Conservation (phyloP, 371 early-diverging fungal genomes). For the Mucor plumbeus region DNA sequence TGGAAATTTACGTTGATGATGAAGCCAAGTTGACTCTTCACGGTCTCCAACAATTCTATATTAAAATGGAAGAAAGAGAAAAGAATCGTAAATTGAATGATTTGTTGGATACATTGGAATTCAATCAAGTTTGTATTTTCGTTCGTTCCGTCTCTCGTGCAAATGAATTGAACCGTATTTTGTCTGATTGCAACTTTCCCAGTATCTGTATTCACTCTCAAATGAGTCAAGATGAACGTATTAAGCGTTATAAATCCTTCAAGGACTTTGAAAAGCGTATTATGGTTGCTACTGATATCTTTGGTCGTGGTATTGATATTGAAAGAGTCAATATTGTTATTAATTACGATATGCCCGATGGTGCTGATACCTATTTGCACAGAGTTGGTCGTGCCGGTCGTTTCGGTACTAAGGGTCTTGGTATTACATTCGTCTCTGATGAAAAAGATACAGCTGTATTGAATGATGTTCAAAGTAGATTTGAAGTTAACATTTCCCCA, state of each 20-base stretch:
- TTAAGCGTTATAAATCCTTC: slow-evolving; percentile 93
- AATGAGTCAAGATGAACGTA: slow-evolving; percentile 91
- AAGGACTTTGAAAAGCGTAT: slow-evolving; percentile 94
- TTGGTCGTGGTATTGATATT: slow-evolving; percentile 99
- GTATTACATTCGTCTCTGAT: slow-evolving; percentile 95
- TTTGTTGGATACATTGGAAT: slow-evolving; percentile 92
- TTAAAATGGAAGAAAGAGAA: slow-evolving; percentile 83
- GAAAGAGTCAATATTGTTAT: slow-evolving; percentile 99
- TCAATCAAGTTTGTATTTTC: slow-evolving; percentile 98
- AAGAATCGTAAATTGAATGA: slow-evolving; percentile 96
- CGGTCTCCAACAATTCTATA: slow-evolving; percentile 96
- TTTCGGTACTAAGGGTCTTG: slow-evolving; percentile 99
- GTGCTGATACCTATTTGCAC: slow-evolving; percentile 96
- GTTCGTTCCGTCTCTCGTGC: slow-evolving; percentile 94
- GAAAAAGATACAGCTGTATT: slow-evolving; percentile 84
- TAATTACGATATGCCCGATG: slow-evolving; percentile 98
- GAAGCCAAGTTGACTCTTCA: slow-evolving; percentile 98
- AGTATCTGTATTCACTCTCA: slow-evolving; percentile 93
- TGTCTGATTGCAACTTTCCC: slow-evolving; percentile 92
- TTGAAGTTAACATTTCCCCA: slow-evolving; percentile 93
- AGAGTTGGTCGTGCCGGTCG: slow-evolving; percentile 99
- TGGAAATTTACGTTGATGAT: slow-evolving; percentile 98
- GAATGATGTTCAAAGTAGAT: slow-evolving; percentile 92
- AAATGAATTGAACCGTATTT: slow-evolving; percentile 85
- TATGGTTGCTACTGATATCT: slow-evolving; percentile 98